These are phyloP conservation scores for Strobilomyces dryophilus DNA, from an alignment of 768 basidiomycete species.

Conservation along the genomic window DNA sequence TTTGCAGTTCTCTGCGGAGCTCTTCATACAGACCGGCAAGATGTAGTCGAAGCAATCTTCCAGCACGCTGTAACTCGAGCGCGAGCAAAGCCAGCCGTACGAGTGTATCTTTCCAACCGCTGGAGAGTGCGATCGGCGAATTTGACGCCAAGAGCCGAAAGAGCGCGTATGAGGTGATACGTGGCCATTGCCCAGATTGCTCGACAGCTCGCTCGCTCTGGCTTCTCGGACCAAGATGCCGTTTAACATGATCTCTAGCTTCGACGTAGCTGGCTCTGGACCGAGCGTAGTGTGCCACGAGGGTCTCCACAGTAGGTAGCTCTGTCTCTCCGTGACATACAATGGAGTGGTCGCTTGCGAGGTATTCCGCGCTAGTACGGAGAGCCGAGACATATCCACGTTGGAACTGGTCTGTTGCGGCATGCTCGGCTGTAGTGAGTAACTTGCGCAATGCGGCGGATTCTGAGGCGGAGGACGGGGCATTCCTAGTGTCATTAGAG, in stretches of 20 bases:
- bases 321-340: background rate
- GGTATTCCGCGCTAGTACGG: constrained; percentile 4
- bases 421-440: background rate
- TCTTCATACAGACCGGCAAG: constrained; percentile 33
- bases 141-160: constrained; percentile 30
- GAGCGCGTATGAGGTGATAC: constrained; percentile 30
- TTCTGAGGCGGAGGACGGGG: background rate
- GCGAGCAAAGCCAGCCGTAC: constrained; percentile 26
- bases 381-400: constrained; percentile 9
- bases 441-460: constrained; percentile 2
- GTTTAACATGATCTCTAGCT: background rate
- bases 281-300: constrained; percentile 8
- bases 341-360: constrained; percentile 2
- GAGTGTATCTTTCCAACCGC: constrained; percentile 31
- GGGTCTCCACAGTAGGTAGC: background rate
- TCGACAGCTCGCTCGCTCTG: constrained; percentile 15
- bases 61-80: constrained; percentile 36
- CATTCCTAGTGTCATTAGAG: background rate
- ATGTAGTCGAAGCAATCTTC: too few relatives aligned
- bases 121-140: constrained; percentile 10
- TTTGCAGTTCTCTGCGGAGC: constrained; percentile 26
- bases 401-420: constrained; percentile 11
- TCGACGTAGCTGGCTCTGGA: constrained; percentile 5
- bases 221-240: constrained; percentile 13
- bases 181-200: constrained; percentile 36